phyloP scores from a whole-genome alignment of 371 early-diverging fungal genomes.

The Actinomortierella ambigua region DNA sequence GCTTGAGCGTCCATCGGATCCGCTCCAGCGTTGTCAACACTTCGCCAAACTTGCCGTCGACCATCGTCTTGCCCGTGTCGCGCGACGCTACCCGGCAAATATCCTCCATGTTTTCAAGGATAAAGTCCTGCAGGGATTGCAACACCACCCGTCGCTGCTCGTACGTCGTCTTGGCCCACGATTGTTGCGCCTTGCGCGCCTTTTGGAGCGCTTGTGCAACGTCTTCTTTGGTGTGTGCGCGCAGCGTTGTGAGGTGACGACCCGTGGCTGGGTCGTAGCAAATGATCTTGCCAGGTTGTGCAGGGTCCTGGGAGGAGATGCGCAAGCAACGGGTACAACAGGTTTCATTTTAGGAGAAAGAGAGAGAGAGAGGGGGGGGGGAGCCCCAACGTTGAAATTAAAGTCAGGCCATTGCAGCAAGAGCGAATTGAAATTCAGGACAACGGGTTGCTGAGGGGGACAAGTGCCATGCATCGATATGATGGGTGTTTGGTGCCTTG shows the following conservation, averaged over 20 bases:
- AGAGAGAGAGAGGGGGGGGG: neutral
- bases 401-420: no score
- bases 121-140: slow-evolving; percentile 70
- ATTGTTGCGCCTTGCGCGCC: slow-evolving; percentile 70
- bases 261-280: slow-evolving; percentile 93
- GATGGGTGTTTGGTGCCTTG: no score
- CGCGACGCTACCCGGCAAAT: slow-evolving; percentile 80
- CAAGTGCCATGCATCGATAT: no score
- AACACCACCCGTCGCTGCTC: slow-evolving; percentile 79
- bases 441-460: no score
- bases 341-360: slow-evolving; percentile 1
- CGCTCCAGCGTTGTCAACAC: slow-evolving; percentile 82
- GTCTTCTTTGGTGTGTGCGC: slow-evolving; percentile 60
- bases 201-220: slow-evolving; percentile 60
- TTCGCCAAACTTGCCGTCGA: slow-evolving; percentile 88
- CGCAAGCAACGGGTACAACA: slow-evolving; percentile 2
- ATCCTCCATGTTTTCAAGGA: slow-evolving; percentile 77
- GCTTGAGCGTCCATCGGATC: slow-evolving; percentile 80
- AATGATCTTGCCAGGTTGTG: slow-evolving; percentile 63
- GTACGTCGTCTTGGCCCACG: slow-evolving; percentile 77
- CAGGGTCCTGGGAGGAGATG: slow-evolving; percentile 48
- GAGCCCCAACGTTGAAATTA: no score
- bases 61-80: slow-evolving; percentile 86
- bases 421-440: no score
- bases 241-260: slow-evolving; percentile 68